Conservation (phyloP, 2,329 filamentous ascomycete species). For the Aureobasidium sp. region DNA sequence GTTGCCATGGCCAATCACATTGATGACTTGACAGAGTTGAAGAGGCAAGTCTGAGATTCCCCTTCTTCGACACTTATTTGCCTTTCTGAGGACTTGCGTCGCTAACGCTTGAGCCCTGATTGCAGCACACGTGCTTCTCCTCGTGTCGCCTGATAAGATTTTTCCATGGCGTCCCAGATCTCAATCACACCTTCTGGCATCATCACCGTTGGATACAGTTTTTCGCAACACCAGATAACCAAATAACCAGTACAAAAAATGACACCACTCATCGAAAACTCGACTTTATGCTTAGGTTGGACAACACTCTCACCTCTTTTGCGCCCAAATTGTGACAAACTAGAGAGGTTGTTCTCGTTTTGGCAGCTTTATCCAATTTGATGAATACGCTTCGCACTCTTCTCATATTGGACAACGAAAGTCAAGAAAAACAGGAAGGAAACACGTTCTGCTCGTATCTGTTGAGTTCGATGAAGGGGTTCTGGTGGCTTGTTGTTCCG, state of each 20-base stretch:
- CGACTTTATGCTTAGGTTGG: background rate
- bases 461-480: background rate
- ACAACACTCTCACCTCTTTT: background rate
- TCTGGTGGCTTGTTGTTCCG: background rate
- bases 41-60: constrained; percentile 69
- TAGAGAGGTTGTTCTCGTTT: background rate
- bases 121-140: constrained; percentile 6
- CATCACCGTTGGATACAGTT: background rate
- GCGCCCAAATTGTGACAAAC: background rate
- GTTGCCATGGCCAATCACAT: constrained; percentile 99
- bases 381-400: too few species aligned
- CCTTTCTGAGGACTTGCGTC: background rate
- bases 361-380: background rate
- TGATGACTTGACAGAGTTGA: constrained; percentile 81
- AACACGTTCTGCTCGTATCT: background rate
- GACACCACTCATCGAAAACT: background rate
- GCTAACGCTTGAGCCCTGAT: background rate
- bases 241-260: background rate
- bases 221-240: background rate
- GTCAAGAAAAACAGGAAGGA: background rate
- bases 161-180: background rate
- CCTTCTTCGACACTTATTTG: background rate
- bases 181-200: background rate
- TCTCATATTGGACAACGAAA: background rate
- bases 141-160: background rate